Conservation (phyloP, 2,329 filamentous ascomycete genomes). For the Phoma sp. region DNA sequence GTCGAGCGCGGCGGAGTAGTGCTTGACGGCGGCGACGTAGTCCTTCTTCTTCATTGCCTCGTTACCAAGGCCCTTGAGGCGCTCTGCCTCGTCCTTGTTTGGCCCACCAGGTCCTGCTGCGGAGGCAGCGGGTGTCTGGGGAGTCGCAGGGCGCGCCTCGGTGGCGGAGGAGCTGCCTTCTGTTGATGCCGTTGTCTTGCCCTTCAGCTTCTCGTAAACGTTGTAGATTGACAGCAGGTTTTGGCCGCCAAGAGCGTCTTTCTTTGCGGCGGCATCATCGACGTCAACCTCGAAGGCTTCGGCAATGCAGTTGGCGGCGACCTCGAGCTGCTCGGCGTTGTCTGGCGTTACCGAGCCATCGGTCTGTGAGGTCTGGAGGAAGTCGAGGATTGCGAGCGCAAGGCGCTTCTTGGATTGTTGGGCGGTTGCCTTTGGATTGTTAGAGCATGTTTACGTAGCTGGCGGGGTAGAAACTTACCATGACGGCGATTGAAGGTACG, state of each 20-base stretch:
- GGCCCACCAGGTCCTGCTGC: conserved; percentile 53
- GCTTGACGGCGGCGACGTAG: conserved; percentile 80
- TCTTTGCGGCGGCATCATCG: conserved; percentile 73
- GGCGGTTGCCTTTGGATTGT: conserved; percentile 45
- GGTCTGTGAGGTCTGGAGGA: conserved; percentile 80
- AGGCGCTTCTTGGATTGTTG: conserved; percentile 77
- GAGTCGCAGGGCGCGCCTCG: conserved; percentile 52
- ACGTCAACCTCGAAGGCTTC: conserved; percentile 96
- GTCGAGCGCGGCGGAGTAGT: conserved; percentile 86
- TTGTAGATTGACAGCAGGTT: conserved; percentile 90
- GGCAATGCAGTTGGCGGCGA: conserved; percentile 91
- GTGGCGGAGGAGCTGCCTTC: conserved; percentile 52
- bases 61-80: conserved; percentile 89
- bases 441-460: conserved; percentile 18
- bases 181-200: conserved; percentile 61
- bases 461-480: conserved; percentile 36
- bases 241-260: conserved; percentile 82
- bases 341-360: conserved; percentile 90
- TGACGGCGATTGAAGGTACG: conserved; percentile 27
- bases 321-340: conserved; percentile 91
- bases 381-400: conserved; percentile 96
- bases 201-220: conserved; percentile 94
- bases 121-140: conserved; percentile 42
- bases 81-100: conserved; percentile 81
- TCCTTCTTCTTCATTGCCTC: conserved; percentile 95